Conservation (phyloP, 106 monocot species). For the Phalaenopsis equestris region DNA sequence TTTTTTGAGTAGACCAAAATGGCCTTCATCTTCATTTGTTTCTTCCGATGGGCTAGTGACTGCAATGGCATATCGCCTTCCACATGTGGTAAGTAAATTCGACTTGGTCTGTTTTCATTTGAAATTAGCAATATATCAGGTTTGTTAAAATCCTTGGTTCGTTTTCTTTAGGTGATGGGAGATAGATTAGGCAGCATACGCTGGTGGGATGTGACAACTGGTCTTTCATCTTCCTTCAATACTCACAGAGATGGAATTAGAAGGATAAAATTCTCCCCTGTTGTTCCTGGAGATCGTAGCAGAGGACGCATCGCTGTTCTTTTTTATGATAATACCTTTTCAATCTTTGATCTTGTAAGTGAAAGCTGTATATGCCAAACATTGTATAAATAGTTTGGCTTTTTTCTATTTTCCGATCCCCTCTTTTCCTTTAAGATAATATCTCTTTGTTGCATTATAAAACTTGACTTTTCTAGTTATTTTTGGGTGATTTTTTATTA, state of each 20-base stretch:
- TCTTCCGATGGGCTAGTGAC: conserved; percentile 87
- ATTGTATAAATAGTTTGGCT: background rate
- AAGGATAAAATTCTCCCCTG: conserved; percentile 98
- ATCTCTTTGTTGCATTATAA: background rate
- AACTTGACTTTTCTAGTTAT: background rate
- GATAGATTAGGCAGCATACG: conserved; percentile 93
- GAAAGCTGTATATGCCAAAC: background rate
- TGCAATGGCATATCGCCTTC: conserved; percentile 97
- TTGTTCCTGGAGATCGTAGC: conserved; percentile 85
- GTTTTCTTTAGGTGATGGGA: conserved; percentile 76
- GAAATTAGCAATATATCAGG: background rate
- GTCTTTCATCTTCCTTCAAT: conserved; percentile 90
- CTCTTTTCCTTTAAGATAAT: background rate
- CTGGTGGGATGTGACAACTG: conserved; percentile 99
- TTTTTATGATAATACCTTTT: conserved; percentile 93
- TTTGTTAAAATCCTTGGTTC: conserved; percentile 6
- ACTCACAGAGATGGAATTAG: conserved; percentile 96
- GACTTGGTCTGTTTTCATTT: background rate
- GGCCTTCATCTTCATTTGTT: conserved; percentile 88
- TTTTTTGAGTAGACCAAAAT: conserved; percentile 66
- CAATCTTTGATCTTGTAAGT: conserved; percentile 98
- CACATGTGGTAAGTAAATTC: conserved; percentile 74
- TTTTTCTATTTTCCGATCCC: background rate
- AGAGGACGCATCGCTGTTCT: conserved; percentile 96
- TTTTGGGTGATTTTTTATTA: background rate